phyloP scores from a whole-genome alignment of 192 early-diverging fungal species.

The Entomortierella beljakovae region DNA sequence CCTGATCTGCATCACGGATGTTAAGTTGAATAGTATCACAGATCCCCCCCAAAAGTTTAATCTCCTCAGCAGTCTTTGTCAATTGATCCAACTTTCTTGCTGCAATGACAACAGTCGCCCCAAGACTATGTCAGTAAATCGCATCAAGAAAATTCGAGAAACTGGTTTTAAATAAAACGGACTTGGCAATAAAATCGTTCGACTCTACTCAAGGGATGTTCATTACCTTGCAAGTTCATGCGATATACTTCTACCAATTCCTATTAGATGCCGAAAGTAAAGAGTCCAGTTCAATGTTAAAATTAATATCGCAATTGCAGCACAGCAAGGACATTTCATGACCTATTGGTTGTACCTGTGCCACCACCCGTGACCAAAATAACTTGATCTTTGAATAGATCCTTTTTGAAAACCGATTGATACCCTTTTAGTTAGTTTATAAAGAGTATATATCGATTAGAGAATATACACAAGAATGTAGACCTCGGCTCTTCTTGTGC shows the following conservation, averaged over 20 bases:
- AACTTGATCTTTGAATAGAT: conserved; percentile 25
- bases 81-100: conserved; percentile 30
- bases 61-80: conserved; percentile 10
- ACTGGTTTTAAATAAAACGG: neutral
- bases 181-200: neutral
- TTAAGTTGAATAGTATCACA: conserved; percentile 30
- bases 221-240: conserved; percentile 20
- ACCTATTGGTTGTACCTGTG: conserved; percentile 16
- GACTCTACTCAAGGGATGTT: neutral
- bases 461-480: no score
- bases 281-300: neutral
- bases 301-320: neutral
- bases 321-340: neutral
- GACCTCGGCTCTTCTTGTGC: no score
- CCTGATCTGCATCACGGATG: conserved; percentile 22
- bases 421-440: no score
- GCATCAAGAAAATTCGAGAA: neutral
- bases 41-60: conserved; percentile 12
- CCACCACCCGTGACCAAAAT: conserved; percentile 33
- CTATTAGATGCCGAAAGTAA: neutral
- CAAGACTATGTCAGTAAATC: neutral
- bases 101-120: conserved; percentile 25
- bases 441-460: no score
- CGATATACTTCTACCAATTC: conserved; percentile 32
- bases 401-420: conserved; percentile 28